phyloP scores from a whole-genome alignment of 306 rosid species.

The cucumber (Cucumis sativus) region Cucumber_9930_V3 NC_026660.2:18840501-18841000 shows the following conservation, averaged over 20 bases:
- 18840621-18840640: constrained; percentile 87
- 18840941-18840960: constrained; percentile 69
- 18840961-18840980: constrained; percentile 90
- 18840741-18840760: constrained; percentile 17
- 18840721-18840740: background rate
- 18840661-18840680: constrained; percentile 97
- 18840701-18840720: background rate
- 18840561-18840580: constrained; percentile 59
- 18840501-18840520: background rate
- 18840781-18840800: constrained; percentile 77
- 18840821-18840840: constrained; percentile 98
- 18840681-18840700: constrained; percentile 30
- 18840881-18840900: background rate
- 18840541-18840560: constrained; percentile 90
- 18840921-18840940: constrained; percentile 73
- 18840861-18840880: constrained; percentile 3
- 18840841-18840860: constrained; percentile 20
- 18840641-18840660: constrained; percentile 88
- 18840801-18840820: constrained; percentile 73
- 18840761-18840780: constrained; percentile 99
- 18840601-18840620: constrained; percentile 90
- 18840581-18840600: constrained; percentile 89
- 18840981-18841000: constrained; percentile 63
- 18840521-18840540: constrained; percentile 76
- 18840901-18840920: background rate